Percentiles rank a stretch among this genome's conserved stretches.
These are phyloP conservation scores for Solanum ahanhuiri DNA, from an alignment of 257 asterid species.

Conservation along the genomic window DNA sequence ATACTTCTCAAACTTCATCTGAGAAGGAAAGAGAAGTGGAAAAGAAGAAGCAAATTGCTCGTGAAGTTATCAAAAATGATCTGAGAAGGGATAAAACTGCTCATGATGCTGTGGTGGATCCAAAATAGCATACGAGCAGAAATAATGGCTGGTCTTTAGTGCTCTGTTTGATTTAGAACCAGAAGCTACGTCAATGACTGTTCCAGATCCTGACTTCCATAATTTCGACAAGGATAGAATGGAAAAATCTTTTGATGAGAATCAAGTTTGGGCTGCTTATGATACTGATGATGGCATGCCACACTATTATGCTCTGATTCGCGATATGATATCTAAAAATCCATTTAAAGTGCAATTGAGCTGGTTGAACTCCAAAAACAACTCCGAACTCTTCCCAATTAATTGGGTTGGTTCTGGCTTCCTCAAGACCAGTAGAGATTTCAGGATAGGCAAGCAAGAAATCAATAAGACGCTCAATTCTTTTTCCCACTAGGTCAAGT, in stretches of 20 bases:
- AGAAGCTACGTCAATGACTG: not conserved
- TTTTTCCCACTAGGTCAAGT: not conserved
- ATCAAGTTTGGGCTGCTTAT: not conserved
- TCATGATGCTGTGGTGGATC: not conserved
- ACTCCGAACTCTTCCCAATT: not conserved
- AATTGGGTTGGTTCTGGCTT: not conserved
- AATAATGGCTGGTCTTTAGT: not conserved
- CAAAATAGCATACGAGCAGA: slow-evolving; percentile 1
- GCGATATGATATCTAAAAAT: not conserved
- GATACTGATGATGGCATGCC: not conserved
- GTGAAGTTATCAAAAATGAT: not conserved
- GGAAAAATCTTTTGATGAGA: not conserved
- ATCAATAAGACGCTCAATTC: not conserved
- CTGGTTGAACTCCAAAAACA: not conserved
- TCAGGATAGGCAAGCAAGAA: not conserved
- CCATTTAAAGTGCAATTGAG: not conserved
- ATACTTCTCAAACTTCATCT: slow-evolving; percentile 5
- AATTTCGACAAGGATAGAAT: not conserved
- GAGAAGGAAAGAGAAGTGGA: slow-evolving; percentile 2
- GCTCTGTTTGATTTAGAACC: not conserved
- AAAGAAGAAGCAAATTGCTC: slow-evolving; percentile 2
- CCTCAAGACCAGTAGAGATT: not conserved
- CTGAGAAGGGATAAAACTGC: not conserved
- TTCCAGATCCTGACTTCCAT: not conserved
- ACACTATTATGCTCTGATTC: not conserved